Conservation (phyloP, 1,284 basidiomycete species). For the Trametes sp. region DNA sequence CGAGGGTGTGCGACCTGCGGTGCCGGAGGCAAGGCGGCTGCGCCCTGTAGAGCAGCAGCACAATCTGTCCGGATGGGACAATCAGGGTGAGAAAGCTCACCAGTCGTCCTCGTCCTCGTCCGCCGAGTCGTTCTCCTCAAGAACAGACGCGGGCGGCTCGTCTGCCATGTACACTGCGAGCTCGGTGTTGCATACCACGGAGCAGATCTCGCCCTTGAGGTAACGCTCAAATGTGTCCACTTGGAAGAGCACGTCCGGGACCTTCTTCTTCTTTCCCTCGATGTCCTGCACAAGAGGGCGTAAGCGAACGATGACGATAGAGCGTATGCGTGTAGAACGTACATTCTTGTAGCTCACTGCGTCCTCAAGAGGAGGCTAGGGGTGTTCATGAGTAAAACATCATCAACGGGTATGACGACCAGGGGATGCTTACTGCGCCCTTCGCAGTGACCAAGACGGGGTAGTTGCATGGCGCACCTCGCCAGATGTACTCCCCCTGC, state of each 20-base stretch:
- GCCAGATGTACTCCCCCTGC: slow-evolving; percentile 24
- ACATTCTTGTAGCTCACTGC: slow-evolving; percentile 12
- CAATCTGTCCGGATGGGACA: too few species aligned
- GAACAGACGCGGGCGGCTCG: slow-evolving; percentile 1
- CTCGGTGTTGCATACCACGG: slow-evolving; percentile 26
- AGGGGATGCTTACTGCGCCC: slow-evolving; percentile 30
- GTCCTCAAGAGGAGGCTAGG: slow-evolving; percentile 23
- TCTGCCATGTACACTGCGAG: slow-evolving; percentile 20
- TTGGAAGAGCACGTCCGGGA: slow-evolving; percentile 17
- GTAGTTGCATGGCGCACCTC: slow-evolving; percentile 19
- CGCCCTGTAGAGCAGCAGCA: too few species aligned
- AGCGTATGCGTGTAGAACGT: background rate
- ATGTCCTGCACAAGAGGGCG: slow-evolving; percentile 23
- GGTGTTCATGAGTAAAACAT: background rate
- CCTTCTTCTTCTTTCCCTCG: slow-evolving; percentile 20
- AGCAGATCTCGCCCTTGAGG: slow-evolving; percentile 27
- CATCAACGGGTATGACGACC: too few species aligned
- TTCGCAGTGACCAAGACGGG: slow-evolving; percentile 30
- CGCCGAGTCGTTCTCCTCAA: slow-evolving; percentile 11
- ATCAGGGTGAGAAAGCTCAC: background rate
- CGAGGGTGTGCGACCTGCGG: too few species aligned
- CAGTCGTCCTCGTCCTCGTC: slow-evolving; percentile 5
- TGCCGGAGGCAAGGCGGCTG: too few species aligned
- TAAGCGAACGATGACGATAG: too few species aligned
- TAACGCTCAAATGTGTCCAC: slow-evolving; percentile 22